Conservation (phyloP, 257 asterid species). For the Striga asiatica region DNA sequence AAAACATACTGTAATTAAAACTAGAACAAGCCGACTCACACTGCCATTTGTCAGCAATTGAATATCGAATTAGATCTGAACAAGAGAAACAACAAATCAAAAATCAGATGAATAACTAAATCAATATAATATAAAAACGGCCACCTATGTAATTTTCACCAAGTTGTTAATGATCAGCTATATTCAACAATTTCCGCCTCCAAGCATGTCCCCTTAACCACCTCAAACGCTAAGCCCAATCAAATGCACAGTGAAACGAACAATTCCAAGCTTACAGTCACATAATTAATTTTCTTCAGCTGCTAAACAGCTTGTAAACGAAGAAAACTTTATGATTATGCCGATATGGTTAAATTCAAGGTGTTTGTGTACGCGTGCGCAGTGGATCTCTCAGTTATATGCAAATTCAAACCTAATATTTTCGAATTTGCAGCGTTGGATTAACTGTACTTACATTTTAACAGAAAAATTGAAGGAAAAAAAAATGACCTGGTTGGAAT, state of each 20-base stretch:
- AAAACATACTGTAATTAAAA: background rate
- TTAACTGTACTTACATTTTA: background rate
- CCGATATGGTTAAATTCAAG: background rate
- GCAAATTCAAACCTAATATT: background rate
- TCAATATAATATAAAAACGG: too few species aligned
- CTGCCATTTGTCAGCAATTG: slow-evolving; percentile 32
- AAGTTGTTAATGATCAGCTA: too few species aligned
- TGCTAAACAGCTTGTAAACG: background rate
- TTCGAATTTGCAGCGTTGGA: background rate
- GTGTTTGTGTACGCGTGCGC: background rate
- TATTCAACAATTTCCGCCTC: background rate
- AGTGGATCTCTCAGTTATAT: background rate
- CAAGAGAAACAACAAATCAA: slow-evolving; percentile 11
- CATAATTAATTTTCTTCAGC: background rate
- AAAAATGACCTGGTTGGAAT: background rate
- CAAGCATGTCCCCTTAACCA: background rate
- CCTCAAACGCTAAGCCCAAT: background rate
- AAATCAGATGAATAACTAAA: too few species aligned
- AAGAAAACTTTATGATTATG: background rate
- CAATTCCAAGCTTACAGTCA: background rate
- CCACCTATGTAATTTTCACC: too few species aligned
- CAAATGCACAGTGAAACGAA: too few species aligned
- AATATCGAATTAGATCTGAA: slow-evolving; percentile 17
- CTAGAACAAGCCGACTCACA: slow-evolving; percentile 24
- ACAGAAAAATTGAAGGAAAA: background rate